Evolutionary conservation across 495 filamentous ascomycete genomes (phyloP).

Genomic region (Penicillium nucicola): DNA sequence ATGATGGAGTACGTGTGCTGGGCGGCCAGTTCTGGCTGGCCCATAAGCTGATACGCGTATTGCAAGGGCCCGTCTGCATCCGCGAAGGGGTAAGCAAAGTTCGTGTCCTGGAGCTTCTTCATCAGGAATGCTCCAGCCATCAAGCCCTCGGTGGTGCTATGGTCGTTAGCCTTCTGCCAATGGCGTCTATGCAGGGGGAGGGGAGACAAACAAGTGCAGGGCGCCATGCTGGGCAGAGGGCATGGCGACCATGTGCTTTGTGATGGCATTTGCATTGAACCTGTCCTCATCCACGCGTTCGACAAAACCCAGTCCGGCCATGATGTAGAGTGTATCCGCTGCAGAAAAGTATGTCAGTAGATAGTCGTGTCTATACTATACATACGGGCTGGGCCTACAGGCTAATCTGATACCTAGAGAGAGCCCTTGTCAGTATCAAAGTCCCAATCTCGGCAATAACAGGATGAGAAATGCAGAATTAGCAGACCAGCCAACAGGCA

Average conservation of each 20-base stretch:
- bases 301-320: conserved; percentile 34
- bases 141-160: conserved; percentile 35
- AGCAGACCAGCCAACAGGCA: not conserved
- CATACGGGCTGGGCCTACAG: conserved; percentile 10
- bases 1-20: conserved; percentile 39
- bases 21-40: conserved; percentile 22
- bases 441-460: not conserved
- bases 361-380: not conserved
- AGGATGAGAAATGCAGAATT: not conserved
- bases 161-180: not conserved
- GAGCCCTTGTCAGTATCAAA: not conserved
- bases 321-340: conserved; percentile 38
- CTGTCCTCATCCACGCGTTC: conserved; percentile 24
- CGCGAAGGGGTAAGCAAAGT: conserved; percentile 35
- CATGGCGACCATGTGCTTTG: conserved; percentile 30
- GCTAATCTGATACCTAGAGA: conserved; percentile 18
- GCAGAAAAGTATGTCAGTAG: conserved; percentile 1
- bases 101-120: conserved; percentile 31
- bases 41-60: conserved; percentile 33
- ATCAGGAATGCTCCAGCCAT: conserved; percentile 35
- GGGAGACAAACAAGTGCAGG: conserved; percentile 33
- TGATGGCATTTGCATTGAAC: conserved; percentile 32
- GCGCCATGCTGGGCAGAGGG: conserved; percentile 37
- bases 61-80: conserved; percentile 33
- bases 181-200: not conserved